Evolutionary conservation across 1,139 yeast species (phyloP).

Genomic region (Hyphopichia khmerensis): DNA sequence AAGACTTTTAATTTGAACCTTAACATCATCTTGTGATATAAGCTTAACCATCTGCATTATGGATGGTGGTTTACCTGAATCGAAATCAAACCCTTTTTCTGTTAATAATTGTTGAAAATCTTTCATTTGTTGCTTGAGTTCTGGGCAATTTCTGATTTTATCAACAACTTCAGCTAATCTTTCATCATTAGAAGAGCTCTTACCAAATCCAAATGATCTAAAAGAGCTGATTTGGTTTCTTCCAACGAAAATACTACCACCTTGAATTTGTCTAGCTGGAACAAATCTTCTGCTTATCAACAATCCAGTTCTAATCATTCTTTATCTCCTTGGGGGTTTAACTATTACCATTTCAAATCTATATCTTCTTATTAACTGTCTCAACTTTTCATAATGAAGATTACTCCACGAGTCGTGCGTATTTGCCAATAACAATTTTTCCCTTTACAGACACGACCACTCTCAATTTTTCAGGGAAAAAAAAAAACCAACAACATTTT

Average conservation of each 20-base stretch:
- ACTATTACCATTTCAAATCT: too few relatives aligned
- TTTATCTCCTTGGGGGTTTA: too few relatives aligned
- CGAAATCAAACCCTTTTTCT: conserved; percentile 31
- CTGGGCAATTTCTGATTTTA: conserved; percentile 25
- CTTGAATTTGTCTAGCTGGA: background rate
- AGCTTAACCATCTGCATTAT: conserved; percentile 38
- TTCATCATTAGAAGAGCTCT: conserved; percentile 8
- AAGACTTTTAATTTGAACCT: conserved; percentile 27
- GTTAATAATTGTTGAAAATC: conserved; percentile 33
- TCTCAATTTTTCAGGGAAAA: background rate
- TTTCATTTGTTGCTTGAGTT: conserved; percentile 24
- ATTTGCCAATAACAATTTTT: background rate
- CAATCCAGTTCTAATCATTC: background rate
- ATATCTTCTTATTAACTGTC: background rate
- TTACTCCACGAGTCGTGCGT: background rate
- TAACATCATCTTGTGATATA: conserved; percentile 38
- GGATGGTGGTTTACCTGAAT: conserved; percentile 32
- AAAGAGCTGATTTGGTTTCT: background rate
- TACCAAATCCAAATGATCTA: background rate
- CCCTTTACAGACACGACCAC: conserved; percentile 2
- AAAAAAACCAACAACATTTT: conserved; percentile 1
- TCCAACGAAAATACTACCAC: background rate
- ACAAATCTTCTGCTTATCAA: background rate
- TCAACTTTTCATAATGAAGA: background rate
- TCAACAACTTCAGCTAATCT: conserved; percentile 18